These are phyloP conservation scores for Nasturtium officinale DNA, from an alignment of 345 rosid genomes.

Conservation along the genomic window DNA sequence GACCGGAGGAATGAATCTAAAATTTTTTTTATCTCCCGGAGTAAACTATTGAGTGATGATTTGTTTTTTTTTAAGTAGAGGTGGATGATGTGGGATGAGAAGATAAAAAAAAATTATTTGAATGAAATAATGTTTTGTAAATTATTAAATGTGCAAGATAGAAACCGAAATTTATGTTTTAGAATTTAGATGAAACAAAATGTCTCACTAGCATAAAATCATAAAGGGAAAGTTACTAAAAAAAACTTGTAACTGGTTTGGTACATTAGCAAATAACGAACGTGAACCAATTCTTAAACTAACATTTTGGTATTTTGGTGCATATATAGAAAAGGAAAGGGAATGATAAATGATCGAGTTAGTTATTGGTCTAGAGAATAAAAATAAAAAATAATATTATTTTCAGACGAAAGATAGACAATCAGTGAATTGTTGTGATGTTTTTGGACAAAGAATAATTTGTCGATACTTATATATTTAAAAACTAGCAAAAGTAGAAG, in stretches of 20 bases:
- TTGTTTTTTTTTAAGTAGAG: conserved; percentile 6
- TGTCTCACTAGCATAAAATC: neutral
- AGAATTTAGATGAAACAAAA: neutral
- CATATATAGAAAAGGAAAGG: too few relatives aligned
- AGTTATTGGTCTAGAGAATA: conserved; percentile 27
- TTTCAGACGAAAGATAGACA: conserved; percentile 19
- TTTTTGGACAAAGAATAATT: conserved; percentile 37
- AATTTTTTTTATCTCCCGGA: neutral
- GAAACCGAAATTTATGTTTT: neutral
- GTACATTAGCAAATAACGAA: neutral
- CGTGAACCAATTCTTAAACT: neutral
- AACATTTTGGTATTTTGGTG: neutral
- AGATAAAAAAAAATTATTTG: neutral
- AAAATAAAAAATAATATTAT: neutral
- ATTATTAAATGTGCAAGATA: neutral
- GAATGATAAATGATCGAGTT: neutral
- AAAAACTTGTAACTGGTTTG: neutral
- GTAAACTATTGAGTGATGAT: conserved; percentile 15
- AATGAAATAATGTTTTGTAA: conserved; percentile 31
- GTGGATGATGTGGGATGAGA: neutral
- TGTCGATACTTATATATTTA: conserved; percentile 9
- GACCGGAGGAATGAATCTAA: conserved; percentile 33
- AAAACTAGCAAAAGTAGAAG: conserved; percentile 6
- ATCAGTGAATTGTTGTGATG: conserved; percentile 34
- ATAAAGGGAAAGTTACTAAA: neutral